Conservation (phyloP, 2,329 filamentous ascomycete genomes). For the Magnaporthiopsis poae region DNA sequence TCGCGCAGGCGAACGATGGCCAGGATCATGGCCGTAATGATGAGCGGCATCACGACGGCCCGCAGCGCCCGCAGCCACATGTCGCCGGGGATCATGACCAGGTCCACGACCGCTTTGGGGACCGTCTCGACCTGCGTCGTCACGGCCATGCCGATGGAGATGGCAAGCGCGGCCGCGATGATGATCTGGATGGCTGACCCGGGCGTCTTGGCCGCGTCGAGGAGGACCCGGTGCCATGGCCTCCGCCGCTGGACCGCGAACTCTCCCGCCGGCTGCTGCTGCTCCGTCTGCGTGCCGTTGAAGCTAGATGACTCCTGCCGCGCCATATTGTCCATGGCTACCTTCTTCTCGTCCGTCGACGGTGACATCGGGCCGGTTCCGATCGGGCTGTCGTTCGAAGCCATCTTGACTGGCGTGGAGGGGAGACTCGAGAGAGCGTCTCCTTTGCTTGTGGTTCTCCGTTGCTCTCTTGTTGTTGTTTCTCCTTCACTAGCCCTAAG, state of each 20-base stretch:
- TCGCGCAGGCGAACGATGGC: constrained; percentile 37
- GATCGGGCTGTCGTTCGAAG: neutral
- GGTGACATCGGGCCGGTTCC: neutral
- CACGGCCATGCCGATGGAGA: constrained; percentile 38
- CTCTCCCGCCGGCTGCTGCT: neutral
- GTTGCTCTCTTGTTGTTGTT: no score
- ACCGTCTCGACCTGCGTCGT: constrained; percentile 32
- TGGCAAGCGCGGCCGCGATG: constrained; percentile 35
- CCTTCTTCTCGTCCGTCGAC: constrained; percentile 5
- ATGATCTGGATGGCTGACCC: constrained; percentile 32
- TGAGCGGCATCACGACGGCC: constrained; percentile 41
- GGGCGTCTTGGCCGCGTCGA: constrained; percentile 4
- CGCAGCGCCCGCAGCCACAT: constrained; percentile 41
- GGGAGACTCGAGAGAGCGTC: neutral
- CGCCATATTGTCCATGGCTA: neutral
- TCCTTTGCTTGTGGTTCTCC: no score
- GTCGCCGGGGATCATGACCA: constrained; percentile 38
- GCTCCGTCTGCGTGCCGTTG: neutral
- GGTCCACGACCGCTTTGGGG: constrained; percentile 29
- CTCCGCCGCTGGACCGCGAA: neutral
- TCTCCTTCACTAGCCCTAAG: no score
- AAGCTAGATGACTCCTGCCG: constrained; percentile 1
- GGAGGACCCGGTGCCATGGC: neutral
- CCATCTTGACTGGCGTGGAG: neutral
- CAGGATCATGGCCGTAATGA: constrained; percentile 42